These are phyloP conservation scores for Tremella yokohamensis DNA, from an alignment of 768 basidiomycete genomes.

Conservation along the genomic window DNA sequence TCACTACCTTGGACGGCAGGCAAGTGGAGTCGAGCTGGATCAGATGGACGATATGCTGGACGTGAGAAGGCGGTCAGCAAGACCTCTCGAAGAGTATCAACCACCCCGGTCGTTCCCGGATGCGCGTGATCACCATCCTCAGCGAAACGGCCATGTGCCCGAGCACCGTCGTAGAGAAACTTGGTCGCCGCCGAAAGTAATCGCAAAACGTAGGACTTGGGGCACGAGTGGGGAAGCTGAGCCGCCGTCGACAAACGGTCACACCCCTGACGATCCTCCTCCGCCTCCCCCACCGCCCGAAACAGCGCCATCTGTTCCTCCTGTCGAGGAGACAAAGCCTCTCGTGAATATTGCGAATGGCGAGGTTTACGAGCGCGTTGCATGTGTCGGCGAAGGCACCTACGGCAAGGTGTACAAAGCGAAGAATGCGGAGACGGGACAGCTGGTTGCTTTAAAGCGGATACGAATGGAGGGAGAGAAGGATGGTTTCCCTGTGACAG, in stretches of 20 bases:
- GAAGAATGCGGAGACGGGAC: constrained; percentile 69
- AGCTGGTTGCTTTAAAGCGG: constrained; percentile 84
- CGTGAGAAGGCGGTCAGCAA: no score
- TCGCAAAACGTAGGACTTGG: no score
- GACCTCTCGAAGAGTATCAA: neutral
- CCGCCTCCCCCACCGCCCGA: neutral
- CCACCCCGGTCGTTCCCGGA: constrained; percentile 16
- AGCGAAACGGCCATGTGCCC: neutral
- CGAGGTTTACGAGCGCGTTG: constrained; percentile 69
- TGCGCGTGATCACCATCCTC: constrained; percentile 5
- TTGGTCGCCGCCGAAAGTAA: neutral
- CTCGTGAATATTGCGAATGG: neutral
- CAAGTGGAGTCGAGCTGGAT: constrained; percentile 20
- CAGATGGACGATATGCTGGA: constrained; percentile 15
- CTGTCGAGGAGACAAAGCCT: neutral
- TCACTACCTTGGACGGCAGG: constrained; percentile 35
- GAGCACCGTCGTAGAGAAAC: neutral
- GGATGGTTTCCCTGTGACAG: constrained; percentile 98
- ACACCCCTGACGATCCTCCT: neutral
- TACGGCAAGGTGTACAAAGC: constrained; percentile 99
- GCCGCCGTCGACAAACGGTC: neutral
- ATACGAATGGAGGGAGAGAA: constrained; percentile 96
- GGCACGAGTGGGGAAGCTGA: no score
- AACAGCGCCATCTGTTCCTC: neutral
- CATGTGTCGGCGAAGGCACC: constrained; percentile 95